A percentile compares a stretch with the other conserved stretches of the same genome.
Evolutionary conservation across 164 flowering plant genomes (phyloP).

Genomic region (Macadamia integrifolia): DNA sequence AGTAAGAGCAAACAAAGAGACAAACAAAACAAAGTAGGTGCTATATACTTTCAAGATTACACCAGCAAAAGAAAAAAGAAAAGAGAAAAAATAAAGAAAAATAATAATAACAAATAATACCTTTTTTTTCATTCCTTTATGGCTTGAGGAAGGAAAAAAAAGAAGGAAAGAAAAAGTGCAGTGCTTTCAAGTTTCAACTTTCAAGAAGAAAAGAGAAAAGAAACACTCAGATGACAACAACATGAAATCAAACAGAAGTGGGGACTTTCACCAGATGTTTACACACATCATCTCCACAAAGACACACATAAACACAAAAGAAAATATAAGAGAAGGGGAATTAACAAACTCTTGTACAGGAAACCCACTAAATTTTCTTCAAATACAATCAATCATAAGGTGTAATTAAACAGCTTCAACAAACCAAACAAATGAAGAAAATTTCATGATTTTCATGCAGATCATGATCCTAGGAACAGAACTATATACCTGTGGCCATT

Average conservation of each 20-base stretch:
- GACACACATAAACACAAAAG: background rate
- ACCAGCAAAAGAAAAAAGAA: conserved; percentile 16
- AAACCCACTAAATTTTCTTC: conserved; percentile 10
- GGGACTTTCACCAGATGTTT: too few species aligned
- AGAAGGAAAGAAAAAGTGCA: conserved; percentile 24
- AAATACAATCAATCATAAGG: background rate
- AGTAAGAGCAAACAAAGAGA: conserved; percentile 16
- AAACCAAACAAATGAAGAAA: conserved; percentile 1
- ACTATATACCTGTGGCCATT: conserved; percentile 70
- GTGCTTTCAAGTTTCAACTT: conserved; percentile 6
- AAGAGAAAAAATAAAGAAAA: conserved; percentile 11
- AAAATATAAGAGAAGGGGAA: conserved; percentile 1
- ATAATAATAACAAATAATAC: conserved; percentile 16
- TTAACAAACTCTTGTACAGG: conserved; percentile 5
- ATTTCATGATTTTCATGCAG: background rate
- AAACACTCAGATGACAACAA: conserved; percentile 11
- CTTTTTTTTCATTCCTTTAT: conserved; percentile 21
- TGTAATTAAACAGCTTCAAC: background rate
- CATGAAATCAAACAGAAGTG: too few species aligned
- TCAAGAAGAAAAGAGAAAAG: background rate
- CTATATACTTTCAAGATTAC: conserved; percentile 29
- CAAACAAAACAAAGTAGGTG: conserved; percentile 25
- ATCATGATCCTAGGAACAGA: conserved; percentile 1
- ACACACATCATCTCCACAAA: conserved; percentile 10
- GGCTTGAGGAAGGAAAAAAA: conserved; percentile 24